Conservation (phyloP, 2,329 filamentous ascomycete species). For the Ophiosphaerella korrae region DNA sequence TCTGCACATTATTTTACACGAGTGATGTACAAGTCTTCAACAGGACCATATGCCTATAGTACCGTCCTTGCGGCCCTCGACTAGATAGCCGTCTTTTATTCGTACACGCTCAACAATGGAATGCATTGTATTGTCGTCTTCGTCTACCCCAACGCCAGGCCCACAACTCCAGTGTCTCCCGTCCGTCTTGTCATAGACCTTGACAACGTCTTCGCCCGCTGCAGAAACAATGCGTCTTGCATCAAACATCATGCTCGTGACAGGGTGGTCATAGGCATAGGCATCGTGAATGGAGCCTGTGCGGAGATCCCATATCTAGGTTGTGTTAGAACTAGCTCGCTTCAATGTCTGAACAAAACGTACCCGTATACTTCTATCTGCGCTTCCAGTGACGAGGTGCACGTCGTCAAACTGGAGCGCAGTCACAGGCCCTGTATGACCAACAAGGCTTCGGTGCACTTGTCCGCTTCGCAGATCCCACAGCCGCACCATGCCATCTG, state of each 20-base stretch:
- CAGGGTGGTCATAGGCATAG: slow-evolving; percentile 89
- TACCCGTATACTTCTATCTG: slow-evolving; percentile 92
- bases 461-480: slow-evolving; percentile 97
- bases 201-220: slow-evolving; percentile 90
- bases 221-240: slow-evolving; percentile 85
- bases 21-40: slow-evolving; percentile 23
- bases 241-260: slow-evolving; percentile 98
- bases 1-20: neutral
- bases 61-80: slow-evolving; percentile 87
- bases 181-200: slow-evolving; percentile 98
- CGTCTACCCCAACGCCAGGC: slow-evolving; percentile 71
- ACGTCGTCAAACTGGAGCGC: slow-evolving; percentile 95
- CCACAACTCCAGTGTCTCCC: slow-evolving; percentile 97
- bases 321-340: slow-evolving; percentile 21
- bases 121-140: slow-evolving; percentile 64
- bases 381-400: slow-evolving; percentile 89
- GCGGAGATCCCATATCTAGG: slow-evolving; percentile 97
- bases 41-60: slow-evolving; percentile 82
- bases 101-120: slow-evolving; percentile 77
- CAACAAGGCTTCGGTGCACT: slow-evolving; percentile 94
- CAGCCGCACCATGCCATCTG: slow-evolving; percentile 93
- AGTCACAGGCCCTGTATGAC: slow-evolving; percentile 93
- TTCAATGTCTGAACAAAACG: slow-evolving; percentile 49
- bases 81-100: slow-evolving; percentile 90
- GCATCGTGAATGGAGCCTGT: slow-evolving; percentile 95